Base-by-base conservation (phyloP, 2,329 filamentous ascomycete species). In the Cytospora leucostoma region DNA sequence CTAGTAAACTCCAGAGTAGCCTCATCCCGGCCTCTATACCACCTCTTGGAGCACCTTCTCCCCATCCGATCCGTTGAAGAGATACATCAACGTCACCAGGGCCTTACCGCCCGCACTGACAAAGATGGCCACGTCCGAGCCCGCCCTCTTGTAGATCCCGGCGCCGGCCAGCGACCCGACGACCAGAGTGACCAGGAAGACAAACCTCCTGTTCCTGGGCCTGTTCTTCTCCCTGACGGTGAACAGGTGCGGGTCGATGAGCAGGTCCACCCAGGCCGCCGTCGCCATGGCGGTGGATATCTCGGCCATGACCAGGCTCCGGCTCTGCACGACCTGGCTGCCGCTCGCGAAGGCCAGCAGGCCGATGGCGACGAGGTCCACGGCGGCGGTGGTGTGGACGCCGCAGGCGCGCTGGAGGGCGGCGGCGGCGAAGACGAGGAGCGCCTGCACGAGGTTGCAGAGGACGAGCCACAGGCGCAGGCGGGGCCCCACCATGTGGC, bases 211-310 rank as follows among this genome's bases (percentile, higher is more conserved):
- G 40, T 81, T 84, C 17, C 84, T 73, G 2, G 79, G 74, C 17
- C 80, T 74, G 68, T 87, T 87, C 15, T 75, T 68, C 10, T 54
- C 32, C n/a, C 40, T 59, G 27, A 72, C 10, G 5, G 70, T 72
- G 19, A 84, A 78, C 56, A 88, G 72, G 7, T 75, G 74, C 35
- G 77, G 77, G 70, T 88, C 85, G 60, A 86, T 82, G 58, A 86
- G 71, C 61, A 87, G 70, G 68, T 88, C 85, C 1, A 88, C 76
- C 79, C 83, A 88, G 1, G 85, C 85, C 0, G 85, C 84, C 6
- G 85, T 88, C 0, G 84, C 85, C 84, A 88, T 88, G 33, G 85
- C 84, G 0, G 86, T 88, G 63, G 79, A 85, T 68, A 88, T 87
- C 71, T 88, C 85, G 0, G 82, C 82, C 74, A 87, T 81, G 53